Percentiles rank a stretch among this genome's conserved stretches.
These are phyloP conservation scores for Cyberlindnera meyerae DNA, from an alignment of 805 yeast genomes.

Conservation along the genomic window DNA sequence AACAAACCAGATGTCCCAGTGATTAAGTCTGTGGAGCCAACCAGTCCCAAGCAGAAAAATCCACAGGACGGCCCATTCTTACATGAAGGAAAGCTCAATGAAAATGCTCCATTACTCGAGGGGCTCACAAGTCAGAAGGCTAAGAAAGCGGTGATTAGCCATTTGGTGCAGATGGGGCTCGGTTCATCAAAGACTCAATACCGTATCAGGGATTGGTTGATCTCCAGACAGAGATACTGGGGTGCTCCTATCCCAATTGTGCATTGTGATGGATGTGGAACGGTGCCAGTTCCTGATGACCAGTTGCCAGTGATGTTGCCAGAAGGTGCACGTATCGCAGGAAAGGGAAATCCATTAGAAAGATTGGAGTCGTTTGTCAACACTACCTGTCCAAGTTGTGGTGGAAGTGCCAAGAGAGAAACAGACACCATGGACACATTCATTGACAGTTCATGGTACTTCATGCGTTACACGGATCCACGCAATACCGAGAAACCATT, in stretches of 20 bases:
- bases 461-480: constrained; percentile 77
- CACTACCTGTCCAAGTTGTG: constrained; percentile 79
- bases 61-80: constrained; percentile 30
- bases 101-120: constrained; percentile 40
- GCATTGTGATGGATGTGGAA: constrained; percentile 82
- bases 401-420: constrained; percentile 70
- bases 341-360: constrained; percentile 64
- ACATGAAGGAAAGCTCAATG: constrained; percentile 44
- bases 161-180: constrained; percentile 32
- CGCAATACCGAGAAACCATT: constrained; percentile 56
- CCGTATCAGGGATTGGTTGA: constrained; percentile 87
- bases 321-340: constrained; percentile 40
- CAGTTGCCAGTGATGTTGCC: constrained; percentile 85
- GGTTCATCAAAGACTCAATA: constrained; percentile 53
- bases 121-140: constrained; percentile 54
- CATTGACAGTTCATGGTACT: constrained; percentile 97
- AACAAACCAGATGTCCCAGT: constrained; percentile 42
- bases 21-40: constrained; percentile 19
- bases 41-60: constrained; percentile 9
- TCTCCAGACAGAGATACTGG: constrained; percentile 95
- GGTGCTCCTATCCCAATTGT: constrained; percentile 97
- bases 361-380: constrained; percentile 63
- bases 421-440: constrained; percentile 99
- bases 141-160: constrained; percentile 37
- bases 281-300: constrained; percentile 86